A percentile compares a stretch with the other conserved stretches of the same genome.
Evolutionary conservation across 1,284 basidiomycete species (phyloP).

Genomic region (Athelia psychrophila): DNA sequence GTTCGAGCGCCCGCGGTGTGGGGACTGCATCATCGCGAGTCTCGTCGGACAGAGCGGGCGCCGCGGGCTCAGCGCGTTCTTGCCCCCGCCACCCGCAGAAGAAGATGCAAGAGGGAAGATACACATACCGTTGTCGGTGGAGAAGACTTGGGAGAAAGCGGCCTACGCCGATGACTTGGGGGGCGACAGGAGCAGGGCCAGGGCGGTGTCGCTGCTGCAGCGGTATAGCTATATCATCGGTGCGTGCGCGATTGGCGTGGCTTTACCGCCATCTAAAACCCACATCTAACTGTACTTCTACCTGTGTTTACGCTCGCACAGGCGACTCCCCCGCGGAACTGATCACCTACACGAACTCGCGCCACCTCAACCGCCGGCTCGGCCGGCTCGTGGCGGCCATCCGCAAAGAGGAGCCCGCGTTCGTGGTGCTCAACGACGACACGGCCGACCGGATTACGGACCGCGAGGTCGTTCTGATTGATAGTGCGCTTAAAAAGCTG

Average conservation of each 20-base stretch:
- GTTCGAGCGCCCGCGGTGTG: conserved; percentile 13
- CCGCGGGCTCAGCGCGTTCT: conserved; percentile 11
- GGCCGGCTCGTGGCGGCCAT: conserved; percentile 4
- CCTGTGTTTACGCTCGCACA: not conserved
- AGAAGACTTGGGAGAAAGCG: not conserved
- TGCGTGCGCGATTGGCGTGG: too few species aligned
- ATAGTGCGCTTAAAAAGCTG: not conserved
- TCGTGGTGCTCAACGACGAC: conserved; percentile 16
- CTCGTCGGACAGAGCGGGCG: conserved; percentile 10
- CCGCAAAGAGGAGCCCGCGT: conserved; percentile 5
- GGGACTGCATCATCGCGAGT: conserved; percentile 15
- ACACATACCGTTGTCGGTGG: not conserved
- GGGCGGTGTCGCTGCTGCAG: conserved; percentile 1
- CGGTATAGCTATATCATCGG: conserved; percentile 15
- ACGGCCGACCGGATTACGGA: conserved; percentile 1
- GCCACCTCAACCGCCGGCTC: not conserved
- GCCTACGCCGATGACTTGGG: conserved; percentile 2
- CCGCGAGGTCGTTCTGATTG: too few species aligned
- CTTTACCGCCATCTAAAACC: not conserved
- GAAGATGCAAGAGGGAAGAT: not conserved
- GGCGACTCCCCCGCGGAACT: conserved; percentile 13
- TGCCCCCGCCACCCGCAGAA: conserved; percentile 6
- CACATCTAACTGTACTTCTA: not conserved
- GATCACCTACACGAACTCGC: conserved; percentile 4
- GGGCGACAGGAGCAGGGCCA: not conserved